Evolutionary conservation across 768 basidiomycete genomes (phyloP), one percentile per base, ranked within the genome.

Genomic region (Suillus subaureus): DNA sequence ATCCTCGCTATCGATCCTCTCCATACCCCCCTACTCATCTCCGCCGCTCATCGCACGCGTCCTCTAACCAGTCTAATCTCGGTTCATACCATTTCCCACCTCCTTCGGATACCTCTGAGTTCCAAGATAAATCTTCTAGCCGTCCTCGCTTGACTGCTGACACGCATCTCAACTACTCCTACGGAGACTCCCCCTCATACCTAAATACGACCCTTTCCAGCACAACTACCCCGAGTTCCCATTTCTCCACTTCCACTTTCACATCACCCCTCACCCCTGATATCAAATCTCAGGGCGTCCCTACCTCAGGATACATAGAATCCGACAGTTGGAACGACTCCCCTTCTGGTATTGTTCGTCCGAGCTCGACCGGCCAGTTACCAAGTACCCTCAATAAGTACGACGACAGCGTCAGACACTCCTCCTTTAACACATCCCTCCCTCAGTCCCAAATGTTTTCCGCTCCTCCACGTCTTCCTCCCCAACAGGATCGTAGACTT

Each of bases 381-480:
- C 82, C 84, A 70, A 79, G 83, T 67, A 79, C 80, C 66, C 79
- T 85, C 70, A 60, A 60, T 26, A 90, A 90, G 73, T 91, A 91
- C 81, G 89, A 90, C 79, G 90, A 91, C 74, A 78, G 77, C 72
- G 75, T 89, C 72, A 87, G 89, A 77, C 89, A 89, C 81, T 79
- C 87, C 72, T 88, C 89, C 69, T 86, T 89, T 79, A 85, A 82
- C 78, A 80, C 84, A 61, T 77, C 85, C 68, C 82, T 85, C 78
- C 79, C 83, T 73, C 84, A 84, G 75, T 81, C 83, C 77, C 85
- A 85, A 64, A 85, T 91, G 83, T 91, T 83, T 76, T 81, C 83
- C 75, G 86, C 83, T 75, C 82, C 89, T 73, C 83, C 86, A 74
- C 90, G 90, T 75, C 89, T 91, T 71, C 85, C 89, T 73, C 87